These are phyloP conservation scores for Leishmania arabica DNA, from an alignment of 208 protist species.

Conservation along the genomic window DNA sequence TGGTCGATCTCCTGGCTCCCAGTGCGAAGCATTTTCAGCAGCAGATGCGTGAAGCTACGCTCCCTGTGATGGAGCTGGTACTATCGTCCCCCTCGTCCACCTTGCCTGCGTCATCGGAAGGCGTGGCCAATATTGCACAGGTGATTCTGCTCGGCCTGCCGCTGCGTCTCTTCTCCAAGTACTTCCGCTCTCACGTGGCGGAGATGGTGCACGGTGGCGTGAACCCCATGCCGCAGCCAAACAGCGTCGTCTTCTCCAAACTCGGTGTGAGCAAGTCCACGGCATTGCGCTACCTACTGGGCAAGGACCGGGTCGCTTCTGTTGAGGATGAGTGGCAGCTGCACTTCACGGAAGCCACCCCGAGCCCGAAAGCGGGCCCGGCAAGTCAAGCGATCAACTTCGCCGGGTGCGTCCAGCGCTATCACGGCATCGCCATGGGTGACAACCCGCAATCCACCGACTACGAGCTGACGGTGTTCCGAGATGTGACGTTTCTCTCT, in stretches of 20 bases:
- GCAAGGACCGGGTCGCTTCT: slow-evolving; percentile 33
- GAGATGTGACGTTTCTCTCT: slow-evolving; percentile 72
- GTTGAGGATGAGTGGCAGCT: slow-evolving; percentile 20
- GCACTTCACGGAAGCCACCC: slow-evolving; percentile 1
- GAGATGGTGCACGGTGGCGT: slow-evolving; percentile 57
- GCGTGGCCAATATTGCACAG: slow-evolving; percentile 57
- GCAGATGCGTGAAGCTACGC: background rate
- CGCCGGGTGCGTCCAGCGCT: slow-evolving; percentile 32
- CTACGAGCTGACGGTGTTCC: slow-evolving; percentile 82
- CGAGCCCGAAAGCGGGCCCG: background rate
- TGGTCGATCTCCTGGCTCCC: slow-evolving; percentile 27
- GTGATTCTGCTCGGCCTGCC: slow-evolving; percentile 85
- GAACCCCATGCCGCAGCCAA: slow-evolving; percentile 83
- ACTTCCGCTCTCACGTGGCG: slow-evolving; percentile 54
- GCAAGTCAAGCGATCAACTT: slow-evolving; percentile 25
- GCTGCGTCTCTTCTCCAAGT: slow-evolving; percentile 61
- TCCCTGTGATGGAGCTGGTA: background rate
- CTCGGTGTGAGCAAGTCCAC: slow-evolving; percentile 89
- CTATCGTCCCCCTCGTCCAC: background rate
- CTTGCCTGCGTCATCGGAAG: slow-evolving; percentile 1
- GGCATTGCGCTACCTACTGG: slow-evolving; percentile 77
- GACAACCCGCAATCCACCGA: slow-evolving; percentile 88
- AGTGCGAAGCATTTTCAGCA: slow-evolving; percentile 9
- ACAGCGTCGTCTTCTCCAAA: slow-evolving; percentile 89
- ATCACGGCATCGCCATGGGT: slow-evolving; percentile 63